These are phyloP conservation scores for Aureobasidium pullulans DNA, from an alignment of 2,329 filamentous ascomycete genomes.

Conservation along the genomic window DNA sequence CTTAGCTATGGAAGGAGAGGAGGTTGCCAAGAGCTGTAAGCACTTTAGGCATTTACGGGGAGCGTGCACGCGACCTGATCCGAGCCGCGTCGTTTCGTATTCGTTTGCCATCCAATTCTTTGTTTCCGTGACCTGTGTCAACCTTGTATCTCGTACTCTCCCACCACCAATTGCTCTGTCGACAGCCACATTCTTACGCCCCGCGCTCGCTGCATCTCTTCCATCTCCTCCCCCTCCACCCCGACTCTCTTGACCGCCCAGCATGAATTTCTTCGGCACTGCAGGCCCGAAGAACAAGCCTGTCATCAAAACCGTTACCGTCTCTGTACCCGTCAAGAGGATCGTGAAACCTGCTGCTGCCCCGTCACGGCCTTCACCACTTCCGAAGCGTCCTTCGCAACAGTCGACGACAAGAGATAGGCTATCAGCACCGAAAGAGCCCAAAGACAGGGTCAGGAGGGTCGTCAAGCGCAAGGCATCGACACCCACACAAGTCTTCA, in stretches of 20 bases:
- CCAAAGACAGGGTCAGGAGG: conserved; percentile 17
- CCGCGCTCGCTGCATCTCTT: neutral
- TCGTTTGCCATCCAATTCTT: neutral
- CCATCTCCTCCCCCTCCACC: neutral
- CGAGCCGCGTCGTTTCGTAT: neutral
- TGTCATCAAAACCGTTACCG: conserved; percentile 8
- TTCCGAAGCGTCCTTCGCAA: conserved; percentile 5
- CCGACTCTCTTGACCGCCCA: neutral
- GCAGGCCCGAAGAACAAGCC: conserved; percentile 9
- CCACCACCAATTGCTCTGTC: neutral
- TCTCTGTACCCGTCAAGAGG: conserved; percentile 4
- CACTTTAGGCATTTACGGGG: conserved; percentile 4
- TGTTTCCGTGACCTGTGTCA: neutral
- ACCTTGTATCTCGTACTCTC: neutral
- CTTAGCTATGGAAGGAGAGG: neutral
- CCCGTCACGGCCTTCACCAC: neutral
- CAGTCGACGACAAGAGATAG: neutral
- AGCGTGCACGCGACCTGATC: neutral
- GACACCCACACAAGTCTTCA: conserved; percentile 25
- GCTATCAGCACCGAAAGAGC: neutral
- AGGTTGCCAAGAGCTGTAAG: neutral
- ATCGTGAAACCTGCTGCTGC: neutral
- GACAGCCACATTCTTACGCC: neutral
- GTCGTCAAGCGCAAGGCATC: conserved; percentile 29
- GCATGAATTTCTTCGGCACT: conserved; percentile 14